These are phyloP conservation scores for Phytophthora ramorum DNA, from an alignment of 352 stramenopile species.

Conservation along the genomic window DNA sequence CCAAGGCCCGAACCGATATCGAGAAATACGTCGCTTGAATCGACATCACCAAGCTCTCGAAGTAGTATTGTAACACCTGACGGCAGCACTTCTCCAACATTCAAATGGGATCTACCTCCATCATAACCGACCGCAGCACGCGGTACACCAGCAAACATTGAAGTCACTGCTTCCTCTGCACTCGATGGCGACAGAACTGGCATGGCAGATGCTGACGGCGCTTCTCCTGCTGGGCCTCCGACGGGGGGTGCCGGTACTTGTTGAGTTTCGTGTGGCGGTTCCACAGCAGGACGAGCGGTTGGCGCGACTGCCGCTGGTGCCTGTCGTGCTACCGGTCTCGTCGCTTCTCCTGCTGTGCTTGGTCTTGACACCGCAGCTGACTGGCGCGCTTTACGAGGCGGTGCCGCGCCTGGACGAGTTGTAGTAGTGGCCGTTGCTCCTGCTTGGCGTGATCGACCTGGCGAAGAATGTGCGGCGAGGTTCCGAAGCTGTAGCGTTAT, in stretches of 20 bases:
- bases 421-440: not conserved
- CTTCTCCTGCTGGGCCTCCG: not conserved
- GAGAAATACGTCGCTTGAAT: not conserved
- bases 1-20: not conserved
- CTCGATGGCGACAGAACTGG: not conserved
- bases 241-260: not conserved
- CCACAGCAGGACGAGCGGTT: too few species aligned
- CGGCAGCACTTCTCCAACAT: conserved; percentile 2
- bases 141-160: not conserved
- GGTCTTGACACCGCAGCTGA: too few species aligned
- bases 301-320: not conserved
- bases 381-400: too few species aligned
- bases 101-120: not conserved
- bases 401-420: not conserved
- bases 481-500: not conserved
- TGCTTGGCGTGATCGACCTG: not conserved
- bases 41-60: not conserved
- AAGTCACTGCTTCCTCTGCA: not conserved
- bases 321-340: not conserved
- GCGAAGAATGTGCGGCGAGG: not conserved
- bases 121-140: not conserved
- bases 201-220: not conserved
- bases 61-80: not conserved
- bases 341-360: not conserved
- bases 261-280: not conserved